Evolutionary conservation across 1,139 yeast species (phyloP).

Genomic region (Taphrina deformans): DNA sequence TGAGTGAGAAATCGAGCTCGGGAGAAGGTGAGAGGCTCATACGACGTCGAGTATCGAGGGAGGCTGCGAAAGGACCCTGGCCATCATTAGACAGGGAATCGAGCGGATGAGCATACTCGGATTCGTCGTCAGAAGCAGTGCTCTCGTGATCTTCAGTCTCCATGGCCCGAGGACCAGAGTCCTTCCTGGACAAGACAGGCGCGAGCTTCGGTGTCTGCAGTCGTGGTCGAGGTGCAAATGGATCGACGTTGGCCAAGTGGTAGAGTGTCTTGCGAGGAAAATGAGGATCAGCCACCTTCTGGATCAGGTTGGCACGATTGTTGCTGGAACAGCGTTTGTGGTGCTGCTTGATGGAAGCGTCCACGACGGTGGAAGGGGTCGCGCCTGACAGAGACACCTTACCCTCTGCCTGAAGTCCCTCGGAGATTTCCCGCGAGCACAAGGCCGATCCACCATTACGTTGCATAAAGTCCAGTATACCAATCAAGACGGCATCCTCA

Average conservation of each 20-base stretch:
- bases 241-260: slow-evolving; percentile 25
- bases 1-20: slow-evolving; percentile 15
- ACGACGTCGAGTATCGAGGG: slow-evolving; percentile 14
- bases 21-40: slow-evolving; percentile 18
- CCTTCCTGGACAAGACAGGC: neutral
- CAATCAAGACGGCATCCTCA: slow-evolving; percentile 21
- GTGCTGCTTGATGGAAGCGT: slow-evolving; percentile 27
- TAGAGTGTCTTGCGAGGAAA: slow-evolving; percentile 29
- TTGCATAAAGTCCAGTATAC: slow-evolving; percentile 21
- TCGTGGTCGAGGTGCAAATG: slow-evolving; percentile 1
- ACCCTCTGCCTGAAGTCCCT: slow-evolving; percentile 24
- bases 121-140: neutral
- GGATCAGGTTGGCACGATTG: slow-evolving; percentile 1
- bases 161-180: neutral
- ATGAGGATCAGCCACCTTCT: slow-evolving; percentile 26
- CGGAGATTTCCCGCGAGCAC: slow-evolving; percentile 29
- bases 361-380: slow-evolving; percentile 29
- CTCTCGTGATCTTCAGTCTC: neutral
- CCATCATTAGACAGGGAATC: slow-evolving; percentile 7
- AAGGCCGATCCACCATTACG: slow-evolving; percentile 15
- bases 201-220: neutral
- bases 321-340: slow-evolving; percentile 16
- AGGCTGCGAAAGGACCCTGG: slow-evolving; percentile 27
- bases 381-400: slow-evolving; percentile 19
- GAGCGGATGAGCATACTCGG: neutral